Evolutionary conservation across 331 rosid genomes (phyloP).

Genomic region (Saraca asoca): DNA sequence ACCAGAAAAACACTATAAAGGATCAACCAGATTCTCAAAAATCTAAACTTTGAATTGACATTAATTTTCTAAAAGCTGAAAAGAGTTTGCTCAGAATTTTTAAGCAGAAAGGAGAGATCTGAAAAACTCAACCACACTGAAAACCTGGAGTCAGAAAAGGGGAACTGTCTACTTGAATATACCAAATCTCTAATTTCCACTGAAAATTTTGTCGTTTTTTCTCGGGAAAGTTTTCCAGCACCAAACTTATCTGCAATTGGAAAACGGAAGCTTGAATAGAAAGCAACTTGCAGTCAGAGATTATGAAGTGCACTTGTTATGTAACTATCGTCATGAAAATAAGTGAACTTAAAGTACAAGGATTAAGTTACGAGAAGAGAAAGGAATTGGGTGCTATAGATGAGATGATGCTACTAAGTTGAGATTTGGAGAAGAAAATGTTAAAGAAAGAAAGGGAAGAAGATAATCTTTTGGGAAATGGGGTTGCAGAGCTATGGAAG

Average conservation of each 20-base stretch:
- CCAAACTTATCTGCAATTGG: not conserved
- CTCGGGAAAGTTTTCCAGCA: not conserved
- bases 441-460: not conserved
- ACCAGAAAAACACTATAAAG: not conserved
- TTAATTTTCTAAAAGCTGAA: conserved; percentile 13
- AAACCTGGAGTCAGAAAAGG: not conserved
- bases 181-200: conserved; percentile 8
- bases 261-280: not conserved
- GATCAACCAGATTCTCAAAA: not conserved
- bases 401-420: not conserved
- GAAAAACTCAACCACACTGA: not conserved
- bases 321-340: conserved; percentile 3
- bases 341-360: not conserved
- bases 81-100: conserved; percentile 2
- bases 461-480: too few species aligned
- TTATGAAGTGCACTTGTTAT: not conserved
- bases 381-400: not conserved
- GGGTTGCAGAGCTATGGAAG: too few species aligned
- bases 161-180: not conserved
- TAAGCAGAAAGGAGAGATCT: not conserved
- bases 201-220: not conserved
- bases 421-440: conserved; percentile 15
- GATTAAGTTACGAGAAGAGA: not conserved
- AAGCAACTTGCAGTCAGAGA: conserved; percentile 5
- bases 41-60: conserved; percentile 4